phyloP scores from a whole-genome alignment of 768 basidiomycete species.

The Boletus rubropictus region DNA sequence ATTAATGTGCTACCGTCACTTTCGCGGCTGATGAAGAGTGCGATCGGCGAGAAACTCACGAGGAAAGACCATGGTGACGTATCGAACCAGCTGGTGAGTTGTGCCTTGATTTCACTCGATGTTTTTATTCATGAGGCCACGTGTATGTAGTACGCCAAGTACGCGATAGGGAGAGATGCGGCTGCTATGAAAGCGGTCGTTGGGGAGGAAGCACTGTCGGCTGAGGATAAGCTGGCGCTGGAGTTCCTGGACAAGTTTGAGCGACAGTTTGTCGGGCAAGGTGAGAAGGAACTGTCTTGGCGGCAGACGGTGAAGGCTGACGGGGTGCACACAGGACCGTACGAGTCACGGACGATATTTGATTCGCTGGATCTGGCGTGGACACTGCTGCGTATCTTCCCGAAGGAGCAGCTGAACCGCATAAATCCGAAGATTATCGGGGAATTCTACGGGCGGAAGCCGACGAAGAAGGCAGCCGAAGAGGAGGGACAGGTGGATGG shows the following conservation, averaged over 20 bases:
- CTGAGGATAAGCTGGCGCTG: slow-evolving; percentile 92
- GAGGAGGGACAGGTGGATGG: slow-evolving; percentile 32
- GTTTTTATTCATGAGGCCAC: slow-evolving; percentile 14
- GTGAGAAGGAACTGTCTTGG: slow-evolving; percentile 33
- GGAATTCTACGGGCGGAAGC: slow-evolving; percentile 88
- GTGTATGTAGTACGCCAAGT: slow-evolving; percentile 85
- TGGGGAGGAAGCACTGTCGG: slow-evolving; percentile 92
- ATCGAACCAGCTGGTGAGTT: slow-evolving; percentile 89
- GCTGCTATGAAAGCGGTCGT: slow-evolving; percentile 99
- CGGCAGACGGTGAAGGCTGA: background rate
- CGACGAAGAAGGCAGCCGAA: slow-evolving; percentile 54
- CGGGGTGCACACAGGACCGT: slow-evolving; percentile 54
- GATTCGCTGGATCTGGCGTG: slow-evolving; percentile 97
- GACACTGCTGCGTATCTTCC: slow-evolving; percentile 96
- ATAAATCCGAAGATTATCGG: slow-evolving; percentile 95
- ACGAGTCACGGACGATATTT: slow-evolving; percentile 94
- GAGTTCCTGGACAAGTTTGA: slow-evolving; percentile 99
- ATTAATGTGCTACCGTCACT: slow-evolving; percentile 99
- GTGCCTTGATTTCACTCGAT: slow-evolving; percentile 23
- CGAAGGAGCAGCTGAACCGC: slow-evolving; percentile 96
- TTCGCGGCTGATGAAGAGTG: slow-evolving; percentile 99
- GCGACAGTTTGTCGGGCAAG: slow-evolving; percentile 95
- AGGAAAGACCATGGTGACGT: slow-evolving; percentile 99
- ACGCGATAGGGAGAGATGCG: slow-evolving; percentile 95
- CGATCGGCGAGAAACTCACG: slow-evolving; percentile 95